Conservation (phyloP, 1,139 yeast genomes). For the Arxiozyma slooffiae region DNA sequence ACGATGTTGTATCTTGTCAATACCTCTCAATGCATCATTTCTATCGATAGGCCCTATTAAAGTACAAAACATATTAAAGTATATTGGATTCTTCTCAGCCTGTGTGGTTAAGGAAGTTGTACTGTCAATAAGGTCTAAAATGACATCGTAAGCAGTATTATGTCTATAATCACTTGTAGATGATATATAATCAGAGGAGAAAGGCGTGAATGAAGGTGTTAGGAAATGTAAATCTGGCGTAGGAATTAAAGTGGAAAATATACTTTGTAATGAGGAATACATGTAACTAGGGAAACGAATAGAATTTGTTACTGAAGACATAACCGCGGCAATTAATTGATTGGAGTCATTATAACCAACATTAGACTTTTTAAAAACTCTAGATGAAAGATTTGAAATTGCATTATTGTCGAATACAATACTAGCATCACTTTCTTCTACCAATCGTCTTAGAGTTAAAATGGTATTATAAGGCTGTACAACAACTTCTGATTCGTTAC, state of each 20-base stretch:
- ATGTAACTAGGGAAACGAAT: conserved; percentile 85
- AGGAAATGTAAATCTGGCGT: conserved; percentile 84
- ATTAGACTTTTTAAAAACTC: conserved; percentile 35
- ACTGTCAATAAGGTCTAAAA: conserved; percentile 72
- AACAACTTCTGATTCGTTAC: conserved; percentile 78
- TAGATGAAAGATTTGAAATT: conserved; percentile 41
- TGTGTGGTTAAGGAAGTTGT: conserved; percentile 59
- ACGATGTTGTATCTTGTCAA: conserved; percentile 67
- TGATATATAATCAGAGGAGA: conserved; percentile 50
- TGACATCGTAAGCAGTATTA: conserved; percentile 74
- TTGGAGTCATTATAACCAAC: conserved; percentile 60
- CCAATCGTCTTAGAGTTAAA: conserved; percentile 67
- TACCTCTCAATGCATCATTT: conserved; percentile 69
- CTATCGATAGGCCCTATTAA: conserved; percentile 69
- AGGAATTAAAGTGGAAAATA: conserved; percentile 75
- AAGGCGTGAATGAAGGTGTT: conserved; percentile 82
- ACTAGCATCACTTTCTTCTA: conserved; percentile 77
- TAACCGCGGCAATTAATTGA: conserved; percentile 73
- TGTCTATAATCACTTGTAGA: conserved; percentile 54
- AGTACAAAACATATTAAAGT: conserved; percentile 65
- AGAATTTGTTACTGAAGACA: conserved; percentile 79
- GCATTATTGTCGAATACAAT: conserved; percentile 89
- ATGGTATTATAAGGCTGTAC: conserved; percentile 94
- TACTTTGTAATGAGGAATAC: conserved; percentile 77
- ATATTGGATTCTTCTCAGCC: conserved; percentile 44